phyloP scores from a whole-genome alignment of 352 stramenopile species.

The Globisporangium camurandrum region DNA sequence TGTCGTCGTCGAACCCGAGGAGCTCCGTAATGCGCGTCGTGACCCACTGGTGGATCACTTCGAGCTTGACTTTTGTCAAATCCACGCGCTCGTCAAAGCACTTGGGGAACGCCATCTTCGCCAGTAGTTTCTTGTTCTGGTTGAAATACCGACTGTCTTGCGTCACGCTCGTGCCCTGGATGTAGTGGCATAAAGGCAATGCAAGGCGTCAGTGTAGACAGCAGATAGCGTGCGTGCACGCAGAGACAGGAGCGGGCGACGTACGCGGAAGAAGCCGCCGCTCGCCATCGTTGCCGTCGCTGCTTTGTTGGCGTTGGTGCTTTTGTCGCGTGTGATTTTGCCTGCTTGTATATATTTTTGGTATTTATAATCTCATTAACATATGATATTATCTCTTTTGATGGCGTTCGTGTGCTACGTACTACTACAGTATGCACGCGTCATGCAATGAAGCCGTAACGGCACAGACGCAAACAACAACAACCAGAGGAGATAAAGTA shows the following conservation, averaged over 20 bases:
- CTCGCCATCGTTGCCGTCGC: constrained; percentile 15
- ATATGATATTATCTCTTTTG: too few relatives aligned
- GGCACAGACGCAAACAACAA: too few relatives aligned
- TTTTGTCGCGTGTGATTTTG: not conserved
- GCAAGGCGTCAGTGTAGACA: not conserved
- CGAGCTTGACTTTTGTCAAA: constrained; percentile 85
- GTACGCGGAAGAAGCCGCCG: constrained; percentile 28
- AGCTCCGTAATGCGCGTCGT: constrained; percentile 79
- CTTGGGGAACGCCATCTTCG: constrained; percentile 71
- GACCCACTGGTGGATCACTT: constrained; percentile 88
- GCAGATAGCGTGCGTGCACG: not conserved
- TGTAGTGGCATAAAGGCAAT: not conserved
- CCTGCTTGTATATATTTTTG: too few relatives aligned
- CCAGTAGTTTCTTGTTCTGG: constrained; percentile 87
- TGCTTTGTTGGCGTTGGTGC: not conserved
- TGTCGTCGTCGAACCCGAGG: constrained; percentile 90
- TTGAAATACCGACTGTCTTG: constrained; percentile 84
- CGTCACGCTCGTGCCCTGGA: constrained; percentile 51
- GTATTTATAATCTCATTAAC: too few relatives aligned
- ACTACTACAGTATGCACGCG: not conserved
- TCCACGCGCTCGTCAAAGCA: constrained; percentile 79
- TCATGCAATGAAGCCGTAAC: too few relatives aligned
- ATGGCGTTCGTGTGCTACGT: too few relatives aligned
- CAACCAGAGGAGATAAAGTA: too few relatives aligned
- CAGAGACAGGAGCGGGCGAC: too few relatives aligned